Conservation (phyloP, 345 rosid genomes). For the Hevea brasiliensis region DNA sequence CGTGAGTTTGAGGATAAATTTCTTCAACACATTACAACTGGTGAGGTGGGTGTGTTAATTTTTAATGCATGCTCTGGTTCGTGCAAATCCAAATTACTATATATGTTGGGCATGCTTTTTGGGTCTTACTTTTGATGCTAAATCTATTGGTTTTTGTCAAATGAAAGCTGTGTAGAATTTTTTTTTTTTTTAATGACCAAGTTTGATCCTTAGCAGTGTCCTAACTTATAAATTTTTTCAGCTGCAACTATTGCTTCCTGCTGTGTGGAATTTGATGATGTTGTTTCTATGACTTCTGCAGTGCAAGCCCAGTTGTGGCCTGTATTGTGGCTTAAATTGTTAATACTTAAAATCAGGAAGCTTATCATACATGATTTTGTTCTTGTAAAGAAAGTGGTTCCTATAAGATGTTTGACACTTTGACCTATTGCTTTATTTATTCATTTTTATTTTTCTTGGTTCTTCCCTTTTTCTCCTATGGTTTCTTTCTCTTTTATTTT, state of each 20-base stretch:
- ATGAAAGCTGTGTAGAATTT: background rate
- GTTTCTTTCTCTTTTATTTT: background rate
- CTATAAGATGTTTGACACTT: background rate
- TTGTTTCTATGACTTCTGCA: no score
- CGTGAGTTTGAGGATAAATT: constrained; percentile 98
- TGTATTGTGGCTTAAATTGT: background rate
- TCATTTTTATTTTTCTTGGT: background rate
- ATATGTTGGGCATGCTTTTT: background rate
- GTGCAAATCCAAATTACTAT: background rate
- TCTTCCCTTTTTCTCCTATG: background rate
- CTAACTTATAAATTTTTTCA: no score
- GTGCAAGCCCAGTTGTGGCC: background rate
- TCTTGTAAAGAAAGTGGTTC: background rate
- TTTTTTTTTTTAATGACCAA: no score
- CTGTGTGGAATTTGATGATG: no score
- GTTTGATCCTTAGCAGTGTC: no score
- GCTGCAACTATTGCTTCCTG: background rate
- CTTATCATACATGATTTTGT: background rate
- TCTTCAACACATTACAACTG: constrained; percentile 81
- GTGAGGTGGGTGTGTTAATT: constrained; percentile 67
- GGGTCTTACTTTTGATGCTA: background rate
- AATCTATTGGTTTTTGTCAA: background rate
- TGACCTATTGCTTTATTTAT: background rate
- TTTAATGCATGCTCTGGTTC: background rate
- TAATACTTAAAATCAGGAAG: background rate